A percentile compares a stretch with the other conserved stretches of the same genome.
phyloP scores from a whole-genome alignment of 257 asterid genomes.

The Nicotiana paniculata region DNA sequence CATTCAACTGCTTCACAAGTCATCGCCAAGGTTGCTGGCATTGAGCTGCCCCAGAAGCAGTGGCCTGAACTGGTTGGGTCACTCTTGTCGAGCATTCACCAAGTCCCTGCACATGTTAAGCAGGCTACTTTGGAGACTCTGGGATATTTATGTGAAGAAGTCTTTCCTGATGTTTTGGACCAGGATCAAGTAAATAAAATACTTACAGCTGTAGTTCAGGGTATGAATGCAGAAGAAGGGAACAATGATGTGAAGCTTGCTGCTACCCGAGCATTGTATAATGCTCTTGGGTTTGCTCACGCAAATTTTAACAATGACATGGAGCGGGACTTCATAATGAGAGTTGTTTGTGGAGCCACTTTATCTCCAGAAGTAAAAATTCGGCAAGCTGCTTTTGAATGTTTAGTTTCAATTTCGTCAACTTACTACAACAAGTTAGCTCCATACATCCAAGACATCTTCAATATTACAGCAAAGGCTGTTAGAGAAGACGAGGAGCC shows the following conservation, averaged over 20 bases:
- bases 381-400: slow-evolving; percentile 80
- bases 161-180: slow-evolving; percentile 62
- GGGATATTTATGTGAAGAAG: slow-evolving; percentile 83
- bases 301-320: slow-evolving; percentile 75
- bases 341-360: slow-evolving; percentile 81
- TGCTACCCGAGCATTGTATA: slow-evolving; percentile 66
- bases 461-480: slow-evolving; percentile 68
- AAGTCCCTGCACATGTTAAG: slow-evolving; percentile 67
- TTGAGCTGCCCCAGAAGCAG: slow-evolving; percentile 78
- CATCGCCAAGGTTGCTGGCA: slow-evolving; percentile 75
- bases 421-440: slow-evolving; percentile 68
- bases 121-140: slow-evolving; percentile 79
- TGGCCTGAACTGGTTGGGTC: slow-evolving; percentile 84
- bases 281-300: slow-evolving; percentile 80
- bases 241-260: slow-evolving; percentile 68
- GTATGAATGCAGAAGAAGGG: slow-evolving; percentile 69
- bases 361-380: slow-evolving; percentile 69
- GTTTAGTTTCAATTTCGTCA: slow-evolving; percentile 72
- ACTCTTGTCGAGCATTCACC: slow-evolving; percentile 63
- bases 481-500: slow-evolving; percentile 66
- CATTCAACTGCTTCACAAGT: slow-evolving; percentile 83
- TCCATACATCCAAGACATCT: slow-evolving; percentile 67
- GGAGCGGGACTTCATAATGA: slow-evolving; percentile 82
- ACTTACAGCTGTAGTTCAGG: slow-evolving; percentile 80
- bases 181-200: slow-evolving; percentile 84